Percentiles rank a stretch among this genome's conserved stretches.
phyloP scores from a whole-genome alignment of 2,329 filamentous ascomycete genomes.

The Arachnomyces sp. region DNA sequence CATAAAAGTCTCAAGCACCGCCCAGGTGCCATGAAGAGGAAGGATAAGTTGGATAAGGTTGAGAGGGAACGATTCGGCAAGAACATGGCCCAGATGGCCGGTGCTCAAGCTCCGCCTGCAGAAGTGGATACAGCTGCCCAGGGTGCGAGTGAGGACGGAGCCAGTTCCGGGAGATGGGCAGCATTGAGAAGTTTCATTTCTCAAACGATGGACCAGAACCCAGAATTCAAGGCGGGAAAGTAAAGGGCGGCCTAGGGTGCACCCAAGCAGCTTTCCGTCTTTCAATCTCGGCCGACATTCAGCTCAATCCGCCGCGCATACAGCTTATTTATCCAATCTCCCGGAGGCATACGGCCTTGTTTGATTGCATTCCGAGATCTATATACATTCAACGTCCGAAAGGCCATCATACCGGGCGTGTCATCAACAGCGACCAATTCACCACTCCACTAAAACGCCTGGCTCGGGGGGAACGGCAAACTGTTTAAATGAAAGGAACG shows the following conservation, averaged over 20 bases:
- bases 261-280: too few relatives aligned
- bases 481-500: too few relatives aligned
- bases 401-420: too few relatives aligned
- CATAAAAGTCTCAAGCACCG: slow-evolving; percentile 67
- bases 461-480: too few relatives aligned
- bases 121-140: slow-evolving; percentile 11
- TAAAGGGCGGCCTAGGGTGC: slow-evolving; percentile 11
- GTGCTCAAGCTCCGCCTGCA: slow-evolving; percentile 16
- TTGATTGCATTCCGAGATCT: too few relatives aligned
- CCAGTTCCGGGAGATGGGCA: slow-evolving; percentile 62
- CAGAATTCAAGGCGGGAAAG: slow-evolving; percentile 53
- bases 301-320: too few relatives aligned
- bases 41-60: slow-evolving; percentile 67
- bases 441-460: too few relatives aligned
- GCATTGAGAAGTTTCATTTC: slow-evolving; percentile 78
- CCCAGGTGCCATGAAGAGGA: slow-evolving; percentile 74
- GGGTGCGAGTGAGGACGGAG: slow-evolving; percentile 14
- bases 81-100: slow-evolving; percentile 69
- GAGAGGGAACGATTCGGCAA: slow-evolving; percentile 79
- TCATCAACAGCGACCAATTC: too few relatives aligned
- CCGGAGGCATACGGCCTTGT: too few relatives aligned
- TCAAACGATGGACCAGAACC: slow-evolving; percentile 80
- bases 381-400: too few relatives aligned
- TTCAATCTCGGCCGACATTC: too few relatives aligned
- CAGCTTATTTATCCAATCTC: too few relatives aligned